These are phyloP conservation scores for Speleostelium caveatum DNA, from an alignment of 78 protist species.

Conservation along the genomic window DNA sequence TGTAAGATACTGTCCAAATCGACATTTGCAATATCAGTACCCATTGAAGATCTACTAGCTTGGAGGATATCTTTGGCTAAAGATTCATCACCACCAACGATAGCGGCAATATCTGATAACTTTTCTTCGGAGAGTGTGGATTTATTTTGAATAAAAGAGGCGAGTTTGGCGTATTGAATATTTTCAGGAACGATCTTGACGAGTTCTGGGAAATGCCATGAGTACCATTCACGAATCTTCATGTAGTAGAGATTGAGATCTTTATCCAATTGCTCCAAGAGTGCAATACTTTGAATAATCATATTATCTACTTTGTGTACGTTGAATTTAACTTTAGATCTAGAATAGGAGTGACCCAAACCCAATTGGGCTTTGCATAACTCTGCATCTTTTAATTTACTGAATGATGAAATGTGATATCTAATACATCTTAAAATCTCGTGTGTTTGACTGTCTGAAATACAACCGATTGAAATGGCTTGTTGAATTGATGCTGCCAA, in stretches of 20 bases:
- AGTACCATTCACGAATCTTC: constrained; percentile 99
- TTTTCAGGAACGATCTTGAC: constrained; percentile 93
- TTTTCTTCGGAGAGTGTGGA: constrained; percentile 28
- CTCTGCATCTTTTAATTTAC: constrained; percentile 79
- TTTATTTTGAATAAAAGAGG: constrained; percentile 71
- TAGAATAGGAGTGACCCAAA: constrained; percentile 95
- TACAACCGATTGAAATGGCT: constrained; percentile 15
- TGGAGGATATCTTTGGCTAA: constrained; percentile 83
- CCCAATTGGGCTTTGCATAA: constrained; percentile 93
- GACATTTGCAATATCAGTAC: constrained; percentile 44
- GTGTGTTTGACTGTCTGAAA: constrained; percentile 36
- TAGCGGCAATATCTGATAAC: constrained; percentile 54
- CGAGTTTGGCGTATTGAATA: constrained; percentile 87
- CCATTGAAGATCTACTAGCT: constrained; percentile 94
- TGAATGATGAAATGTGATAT: constrained; percentile 79
- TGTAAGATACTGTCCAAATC: constrained; percentile 90
- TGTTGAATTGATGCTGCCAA: constrained; percentile 90
- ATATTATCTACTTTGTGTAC: constrained; percentile 99
- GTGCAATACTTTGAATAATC: constrained; percentile 98
- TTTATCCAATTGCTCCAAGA: constrained; percentile 97
- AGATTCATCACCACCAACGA: constrained; percentile 80
- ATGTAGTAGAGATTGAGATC: constrained; percentile 98
- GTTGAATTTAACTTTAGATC: constrained; percentile 99
- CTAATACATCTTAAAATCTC: constrained; percentile 96
- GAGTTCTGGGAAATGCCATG: constrained; percentile 99